Evolutionary conservation across 2,329 filamentous ascomycete genomes (phyloP).

Genomic region (Lasiodiplodia sp.): DNA sequence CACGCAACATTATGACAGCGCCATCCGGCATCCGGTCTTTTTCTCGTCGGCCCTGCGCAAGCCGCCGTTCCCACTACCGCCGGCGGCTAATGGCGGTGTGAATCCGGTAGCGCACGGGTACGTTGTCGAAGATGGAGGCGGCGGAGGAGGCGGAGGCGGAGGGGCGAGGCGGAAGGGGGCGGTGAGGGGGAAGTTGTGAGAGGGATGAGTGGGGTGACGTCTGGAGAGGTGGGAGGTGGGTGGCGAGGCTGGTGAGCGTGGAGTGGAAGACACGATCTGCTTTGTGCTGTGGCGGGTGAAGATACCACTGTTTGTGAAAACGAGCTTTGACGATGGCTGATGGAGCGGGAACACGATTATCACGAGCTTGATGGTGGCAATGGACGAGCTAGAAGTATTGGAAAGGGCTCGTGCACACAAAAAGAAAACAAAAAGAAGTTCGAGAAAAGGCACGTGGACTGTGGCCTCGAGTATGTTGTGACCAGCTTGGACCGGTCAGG

Average conservation of each 20-base stretch:
- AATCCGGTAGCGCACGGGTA: constrained; percentile 57
- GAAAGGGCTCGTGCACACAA: neutral
- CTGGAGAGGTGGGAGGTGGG: neutral
- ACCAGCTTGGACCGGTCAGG: neutral
- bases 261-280: neutral
- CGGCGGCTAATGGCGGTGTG: constrained; percentile 32
- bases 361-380: neutral
- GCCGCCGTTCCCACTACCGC: constrained; percentile 56
- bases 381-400: neutral
- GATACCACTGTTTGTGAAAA: neutral
- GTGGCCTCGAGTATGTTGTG: neutral
- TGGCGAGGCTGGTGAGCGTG: constrained; percentile 9
- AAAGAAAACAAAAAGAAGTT: neutral
- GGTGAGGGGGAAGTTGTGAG: constrained; percentile 26
- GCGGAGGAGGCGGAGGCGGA: neutral
- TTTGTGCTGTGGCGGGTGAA: constrained; percentile 2
- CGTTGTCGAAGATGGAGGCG: constrained; percentile 37
- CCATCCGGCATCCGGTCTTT: constrained; percentile 75
- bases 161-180: neutral
- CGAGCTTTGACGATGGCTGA: neutral
- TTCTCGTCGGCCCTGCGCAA: constrained; percentile 71
- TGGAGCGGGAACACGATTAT: neutral
- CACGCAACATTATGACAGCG: constrained; percentile 58
- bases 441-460: neutral
- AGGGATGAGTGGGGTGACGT: neutral